Base-by-base conservation (phyloP, 768 basidiomycete genomes). In the Collybiopsis luxurians region DNA sequence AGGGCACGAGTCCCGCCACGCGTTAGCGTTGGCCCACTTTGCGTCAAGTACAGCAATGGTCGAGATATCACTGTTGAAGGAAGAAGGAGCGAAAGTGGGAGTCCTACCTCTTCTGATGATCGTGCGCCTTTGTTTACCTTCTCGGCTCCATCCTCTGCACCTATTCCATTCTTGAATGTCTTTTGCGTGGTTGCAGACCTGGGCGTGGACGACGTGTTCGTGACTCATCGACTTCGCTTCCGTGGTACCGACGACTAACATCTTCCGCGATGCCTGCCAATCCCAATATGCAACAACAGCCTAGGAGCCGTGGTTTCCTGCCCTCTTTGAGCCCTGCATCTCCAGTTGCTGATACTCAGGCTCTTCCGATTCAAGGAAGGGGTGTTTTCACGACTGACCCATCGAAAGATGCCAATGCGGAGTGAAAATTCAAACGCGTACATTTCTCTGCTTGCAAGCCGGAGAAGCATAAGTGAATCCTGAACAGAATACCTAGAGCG, bases 361-460 rank as follows among this genome's bases (percentile, higher is more conserved):
- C 21, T 21, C 5, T 19, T 10, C 48, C 6, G 13, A 11, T 19
- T 17, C 28, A 28, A 36, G 28, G 48, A 34, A 28, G 48, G 30
- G 34, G 34, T n/a, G 4, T 38, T 36, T 27, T 23, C 36, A 2
- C 21, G 17, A 5, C 50, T 19, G 9, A 21, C 34, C 12, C 50
- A 51, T 39, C 50, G 50, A 26, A 51, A 36, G 27, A 54, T 38
- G 19, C 40, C 42, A 13, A 54, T 40, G 13, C 43, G 53, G 53
- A 30, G 43, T 31, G 43, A 24, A 43, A 26, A 23, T 21, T 54
- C n/a, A n/a, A n/a, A n/a, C n/a, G n/a, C n/a, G n/a, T n/a, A n/a
- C n/a, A n/a, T n/a, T n/a, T n/a, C n/a, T n/a, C n/a, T n/a, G n/a
- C n/a, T n/a, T n/a, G n/a, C n/a, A n/a, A n/a, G n/a, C n/a, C n/a